These are phyloP conservation scores for Vigna radiata DNA, from an alignment of 306 rosid species.

Conservation along the genomic window DNA sequence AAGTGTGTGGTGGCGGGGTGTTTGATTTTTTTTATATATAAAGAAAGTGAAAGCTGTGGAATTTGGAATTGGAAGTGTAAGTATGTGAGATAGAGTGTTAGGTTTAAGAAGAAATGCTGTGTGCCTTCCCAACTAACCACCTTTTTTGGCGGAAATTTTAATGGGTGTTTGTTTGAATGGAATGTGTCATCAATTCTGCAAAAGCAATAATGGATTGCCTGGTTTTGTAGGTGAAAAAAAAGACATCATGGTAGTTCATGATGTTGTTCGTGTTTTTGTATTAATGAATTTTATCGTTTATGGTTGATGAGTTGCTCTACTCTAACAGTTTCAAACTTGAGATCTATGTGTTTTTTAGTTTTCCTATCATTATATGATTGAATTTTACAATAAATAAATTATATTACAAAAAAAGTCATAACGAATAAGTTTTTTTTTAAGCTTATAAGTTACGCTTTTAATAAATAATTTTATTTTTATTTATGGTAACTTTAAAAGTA, in stretches of 20 bases:
- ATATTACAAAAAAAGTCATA: too few relatives aligned
- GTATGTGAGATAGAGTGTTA: not conserved
- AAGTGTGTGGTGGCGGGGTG: not conserved
- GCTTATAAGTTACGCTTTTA: too few relatives aligned
- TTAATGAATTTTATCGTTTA: not conserved
- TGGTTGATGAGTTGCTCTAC: not conserved
- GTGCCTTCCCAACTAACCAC: constrained; percentile 19
- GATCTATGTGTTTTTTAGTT: too few relatives aligned
- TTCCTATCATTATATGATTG: too few relatives aligned
- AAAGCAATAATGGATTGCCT: not conserved
- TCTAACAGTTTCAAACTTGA: not conserved
- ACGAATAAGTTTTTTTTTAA: too few relatives aligned
- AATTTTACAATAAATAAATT: too few relatives aligned
- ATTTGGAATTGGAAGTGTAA: not conserved
- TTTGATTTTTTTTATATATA: too few relatives aligned
- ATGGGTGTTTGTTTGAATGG: constrained; percentile 22
- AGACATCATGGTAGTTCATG: not conserved
- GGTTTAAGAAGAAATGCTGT: not conserved
- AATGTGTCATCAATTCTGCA: not conserved
- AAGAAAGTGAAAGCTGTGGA: not conserved
- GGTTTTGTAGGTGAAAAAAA: not conserved
- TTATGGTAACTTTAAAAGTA: too few relatives aligned
- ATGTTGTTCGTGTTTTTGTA: not conserved
- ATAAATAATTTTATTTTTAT: too few relatives aligned
- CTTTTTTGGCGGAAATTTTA: constrained; percentile 24